Evolutionary conservation across 2,329 filamentous ascomycete genomes (phyloP), one percentile per base, ranked within the genome.

Genomic region (Chalara sp.): DNA sequence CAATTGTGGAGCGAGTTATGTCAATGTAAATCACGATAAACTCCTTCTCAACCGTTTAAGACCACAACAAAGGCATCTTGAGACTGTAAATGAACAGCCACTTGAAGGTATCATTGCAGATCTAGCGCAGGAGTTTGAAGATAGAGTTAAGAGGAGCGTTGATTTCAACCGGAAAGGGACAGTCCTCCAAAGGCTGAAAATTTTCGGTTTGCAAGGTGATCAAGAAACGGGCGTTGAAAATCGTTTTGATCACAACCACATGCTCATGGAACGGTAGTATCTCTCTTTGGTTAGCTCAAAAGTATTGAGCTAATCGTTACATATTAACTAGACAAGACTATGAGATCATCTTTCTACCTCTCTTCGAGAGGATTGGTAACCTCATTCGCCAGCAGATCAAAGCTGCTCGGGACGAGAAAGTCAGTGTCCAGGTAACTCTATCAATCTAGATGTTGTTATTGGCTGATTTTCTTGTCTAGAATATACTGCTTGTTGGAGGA

Each of bases 151-250:
- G 21, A 21, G 21, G 21, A 21, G 3, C 21, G n/a, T 5, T 10
- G 6, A 4, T 37, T 51, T 11, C 6, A 39, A 5, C 29, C 29
- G 2, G 28, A 29, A 47, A 11, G 45, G 48, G 12, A 45, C 2
- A 5, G 6, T n/a, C 39, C 21, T 47, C 11, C 47, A 51, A 13
- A 44, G 49, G n/a, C 8, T 6, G n/a, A 44, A 51, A 32, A 39
- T 47, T n/a, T 4, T 47, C 21, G 21, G 21, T 21, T 21, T 21
- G 21, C 21, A 21, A 21, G 21, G 21, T 21, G 6, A 41, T 31
- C 2, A 33, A 33, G n/a, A n/a, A 28, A 4, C 32, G 21, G 21
- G 21, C 21, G 21, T 21, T 21, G 21, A 21, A 21, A 21, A 21
- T 3, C 21, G 21, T 21, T 21, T 21, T 21, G 21, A 21, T 21